Conservation (phyloP, 257 asterid genomes). For the Capsicum rhomboideum region DNA sequence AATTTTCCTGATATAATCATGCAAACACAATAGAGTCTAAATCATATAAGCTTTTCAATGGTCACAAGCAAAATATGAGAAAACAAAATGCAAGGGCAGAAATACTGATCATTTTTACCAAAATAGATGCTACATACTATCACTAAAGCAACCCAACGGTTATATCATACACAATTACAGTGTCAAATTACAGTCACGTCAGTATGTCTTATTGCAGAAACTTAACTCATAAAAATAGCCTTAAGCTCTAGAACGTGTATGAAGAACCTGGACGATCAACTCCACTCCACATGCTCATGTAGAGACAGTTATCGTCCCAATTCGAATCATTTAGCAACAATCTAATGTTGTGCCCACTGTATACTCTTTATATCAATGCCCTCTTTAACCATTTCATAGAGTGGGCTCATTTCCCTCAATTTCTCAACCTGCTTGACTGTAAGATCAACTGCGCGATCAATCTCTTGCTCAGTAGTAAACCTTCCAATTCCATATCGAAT, state of each 20-base stretch:
- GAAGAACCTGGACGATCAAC: neutral
- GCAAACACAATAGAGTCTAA: neutral
- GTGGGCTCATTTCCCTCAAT: slow-evolving; percentile 95
- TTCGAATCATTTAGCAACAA: neutral
- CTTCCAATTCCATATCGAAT: slow-evolving; percentile 97
- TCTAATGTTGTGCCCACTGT: slow-evolving; percentile 83
- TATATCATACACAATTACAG: neutral
- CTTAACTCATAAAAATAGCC: neutral
- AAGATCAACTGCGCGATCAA: slow-evolving; percentile 79
- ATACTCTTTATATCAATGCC: slow-evolving; percentile 92
- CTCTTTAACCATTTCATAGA: slow-evolving; percentile 90
- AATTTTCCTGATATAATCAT: neutral
- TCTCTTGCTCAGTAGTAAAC: slow-evolving; percentile 85
- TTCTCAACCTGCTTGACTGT: slow-evolving; percentile 92
- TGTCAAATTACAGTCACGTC: neutral
- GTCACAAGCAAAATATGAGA: neutral
- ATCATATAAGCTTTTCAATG: neutral
- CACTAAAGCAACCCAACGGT: neutral
- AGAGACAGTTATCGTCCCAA: neutral
- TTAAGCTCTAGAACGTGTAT: neutral
- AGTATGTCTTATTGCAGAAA: neutral
- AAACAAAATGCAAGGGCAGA: slow-evolving; percentile 1
- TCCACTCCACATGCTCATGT: neutral
- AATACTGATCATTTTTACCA: neutral
- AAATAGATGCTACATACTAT: neutral